Percentiles rank a stretch among this genome's conserved stretches.
phyloP scores from a whole-genome alignment of 345 rosid genomes.

The Crucihimalaya himalaica region DNA sequence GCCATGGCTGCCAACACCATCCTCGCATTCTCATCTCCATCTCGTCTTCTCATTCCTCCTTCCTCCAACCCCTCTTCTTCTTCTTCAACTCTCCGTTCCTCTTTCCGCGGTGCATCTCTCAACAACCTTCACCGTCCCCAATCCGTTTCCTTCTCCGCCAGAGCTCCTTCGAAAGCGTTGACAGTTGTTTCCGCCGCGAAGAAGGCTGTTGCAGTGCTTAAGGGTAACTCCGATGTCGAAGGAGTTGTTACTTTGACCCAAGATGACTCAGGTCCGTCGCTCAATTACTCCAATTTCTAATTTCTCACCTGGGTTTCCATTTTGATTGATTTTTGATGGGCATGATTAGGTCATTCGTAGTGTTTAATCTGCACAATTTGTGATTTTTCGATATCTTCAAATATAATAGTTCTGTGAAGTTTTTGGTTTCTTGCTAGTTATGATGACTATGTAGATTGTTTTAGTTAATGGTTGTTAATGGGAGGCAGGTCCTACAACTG shows the following conservation, averaged over 20 bases:
- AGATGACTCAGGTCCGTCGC: slow-evolving; percentile 50
- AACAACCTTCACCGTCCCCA: slow-evolving; percentile 43
- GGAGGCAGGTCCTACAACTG: slow-evolving; percentile 81
- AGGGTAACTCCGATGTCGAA: slow-evolving; percentile 75
- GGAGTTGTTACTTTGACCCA: slow-evolving; percentile 87
- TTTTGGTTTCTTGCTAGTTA: background rate
- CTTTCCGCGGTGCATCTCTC: slow-evolving; percentile 63
- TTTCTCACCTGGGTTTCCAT: background rate
- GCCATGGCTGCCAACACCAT: slow-evolving; percentile 68
- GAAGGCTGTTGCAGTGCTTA: slow-evolving; percentile 92
- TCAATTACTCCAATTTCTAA: background rate
- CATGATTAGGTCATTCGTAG: background rate
- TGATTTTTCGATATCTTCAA: background rate
- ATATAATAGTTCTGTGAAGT: background rate
- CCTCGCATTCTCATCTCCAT: slow-evolving; percentile 44
- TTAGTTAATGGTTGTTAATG: slow-evolving; percentile 23
- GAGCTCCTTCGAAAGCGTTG: slow-evolving; percentile 48
- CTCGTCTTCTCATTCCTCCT: slow-evolving; percentile 33
- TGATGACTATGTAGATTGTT: background rate
- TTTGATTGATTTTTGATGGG: background rate
- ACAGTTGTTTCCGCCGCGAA: slow-evolving; percentile 64
- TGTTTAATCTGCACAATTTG: background rate
- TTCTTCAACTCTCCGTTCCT: slow-evolving; percentile 38
- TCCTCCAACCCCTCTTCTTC: slow-evolving; percentile 21
- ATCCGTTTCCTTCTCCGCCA: slow-evolving; percentile 42